A percentile compares a stretch with the other conserved stretches of the same genome.
Conservation (phyloP, 768 basidiomycete species). For the Rhizopogon vesiculosus region DNA sequence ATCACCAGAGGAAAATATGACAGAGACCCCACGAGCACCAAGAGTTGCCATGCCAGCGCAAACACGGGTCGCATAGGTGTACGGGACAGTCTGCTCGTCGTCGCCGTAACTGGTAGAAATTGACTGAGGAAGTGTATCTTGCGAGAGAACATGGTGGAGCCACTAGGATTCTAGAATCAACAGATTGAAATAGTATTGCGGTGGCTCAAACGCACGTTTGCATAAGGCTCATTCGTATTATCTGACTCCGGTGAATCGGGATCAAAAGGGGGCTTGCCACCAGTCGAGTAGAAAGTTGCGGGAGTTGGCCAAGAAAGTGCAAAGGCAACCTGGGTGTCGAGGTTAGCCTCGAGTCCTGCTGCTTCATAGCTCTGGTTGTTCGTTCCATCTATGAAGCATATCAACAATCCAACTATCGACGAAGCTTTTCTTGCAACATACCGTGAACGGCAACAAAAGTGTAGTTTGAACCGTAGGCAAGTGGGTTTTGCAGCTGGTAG, state of each 20-base stretch:
- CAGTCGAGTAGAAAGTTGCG: conserved; percentile 57
- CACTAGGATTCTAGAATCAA: conserved; percentile 34
- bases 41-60: conserved; percentile 64
- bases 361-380: conserved; percentile 51
- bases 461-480: conserved; percentile 47
- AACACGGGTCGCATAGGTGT: conserved; percentile 48
- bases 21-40: conserved; percentile 60
- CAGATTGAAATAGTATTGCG: neutral
- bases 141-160: conserved; percentile 52
- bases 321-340: conserved; percentile 65
- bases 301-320: conserved; percentile 62
- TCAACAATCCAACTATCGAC: conserved; percentile 5
- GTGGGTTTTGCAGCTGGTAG: conserved; percentile 42
- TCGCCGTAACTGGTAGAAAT: conserved; percentile 76
- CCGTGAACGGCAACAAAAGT: conserved; percentile 53
- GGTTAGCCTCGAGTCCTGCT: conserved; percentile 61
- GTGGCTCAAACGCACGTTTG: conserved; percentile 25
- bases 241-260: conserved; percentile 38
- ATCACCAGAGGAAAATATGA: conserved; percentile 66
- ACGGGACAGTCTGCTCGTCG: conserved; percentile 71
- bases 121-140: conserved; percentile 45
- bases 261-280: conserved; percentile 54
- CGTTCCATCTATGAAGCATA: conserved; percentile 40
- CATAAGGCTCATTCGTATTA: conserved; percentile 48
- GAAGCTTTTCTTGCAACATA: conserved; percentile 14